These are phyloP conservation scores for Triticum turgidum DNA, from an alignment of 176 grass and related monocot genomes.

Conservation along the genomic window DNA sequence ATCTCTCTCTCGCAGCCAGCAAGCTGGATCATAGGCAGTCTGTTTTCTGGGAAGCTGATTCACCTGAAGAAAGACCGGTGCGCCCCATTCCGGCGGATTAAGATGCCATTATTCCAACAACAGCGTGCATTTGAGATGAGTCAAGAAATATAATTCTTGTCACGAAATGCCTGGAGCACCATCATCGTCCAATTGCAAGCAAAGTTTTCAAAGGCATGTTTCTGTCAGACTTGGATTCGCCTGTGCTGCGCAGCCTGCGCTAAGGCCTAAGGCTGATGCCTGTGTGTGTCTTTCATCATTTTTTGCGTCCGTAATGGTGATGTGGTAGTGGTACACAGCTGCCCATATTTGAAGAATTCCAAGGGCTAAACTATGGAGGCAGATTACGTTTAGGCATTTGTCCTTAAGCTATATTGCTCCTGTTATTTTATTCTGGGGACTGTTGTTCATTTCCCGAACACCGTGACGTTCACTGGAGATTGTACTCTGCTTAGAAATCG, in stretches of 20 bases:
- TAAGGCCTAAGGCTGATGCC: background rate
- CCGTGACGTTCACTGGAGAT: background rate
- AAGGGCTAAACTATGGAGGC: background rate
- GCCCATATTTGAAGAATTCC: background rate
- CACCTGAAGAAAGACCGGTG: constrained; percentile 63
- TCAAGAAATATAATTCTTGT: constrained; percentile 69
- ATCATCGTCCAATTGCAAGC: background rate
- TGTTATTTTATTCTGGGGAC: background rate
- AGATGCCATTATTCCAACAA: constrained; percentile 43
- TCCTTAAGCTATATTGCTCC: background rate
- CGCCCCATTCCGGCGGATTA: constrained; percentile 53
- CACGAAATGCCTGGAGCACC: background rate
- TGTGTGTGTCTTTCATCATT: background rate
- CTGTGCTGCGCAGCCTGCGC: background rate
- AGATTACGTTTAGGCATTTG: background rate
- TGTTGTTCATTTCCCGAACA: background rate
- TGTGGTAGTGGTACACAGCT: background rate
- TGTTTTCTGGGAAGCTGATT: constrained; percentile 63
- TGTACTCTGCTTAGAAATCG: background rate
- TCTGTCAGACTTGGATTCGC: background rate
- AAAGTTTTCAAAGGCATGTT: background rate
- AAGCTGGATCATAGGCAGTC: constrained; percentile 69
- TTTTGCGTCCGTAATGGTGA: constrained; percentile 6
- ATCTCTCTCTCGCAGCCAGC: constrained; percentile 52
- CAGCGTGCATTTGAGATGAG: constrained; percentile 62